phyloP scores from a whole-genome alignment of 2,329 filamentous ascomycete species.

The Cephalotrichum gorgonifer region DNA sequence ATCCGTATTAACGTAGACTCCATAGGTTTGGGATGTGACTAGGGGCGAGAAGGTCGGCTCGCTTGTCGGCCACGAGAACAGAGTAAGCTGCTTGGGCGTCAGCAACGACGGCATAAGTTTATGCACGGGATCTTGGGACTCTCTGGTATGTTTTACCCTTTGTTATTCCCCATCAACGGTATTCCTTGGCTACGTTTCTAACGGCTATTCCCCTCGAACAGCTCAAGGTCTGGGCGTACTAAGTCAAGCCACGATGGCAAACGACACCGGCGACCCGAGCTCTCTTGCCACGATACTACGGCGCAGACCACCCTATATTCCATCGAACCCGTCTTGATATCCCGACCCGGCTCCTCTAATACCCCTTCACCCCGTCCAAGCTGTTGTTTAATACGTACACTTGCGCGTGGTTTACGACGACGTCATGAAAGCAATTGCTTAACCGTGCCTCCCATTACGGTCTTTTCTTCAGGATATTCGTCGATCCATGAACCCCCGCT shows the following conservation, averaged over 20 bases:
- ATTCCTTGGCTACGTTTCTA: conserved; percentile 18
- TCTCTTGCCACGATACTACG: conserved; percentile 5
- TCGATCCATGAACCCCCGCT: not conserved
- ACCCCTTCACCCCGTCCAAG: conserved; percentile 5
- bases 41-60: conserved; percentile 96
- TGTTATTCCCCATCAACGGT: not conserved
- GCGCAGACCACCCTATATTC: conserved; percentile 4
- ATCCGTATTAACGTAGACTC: conserved; percentile 8
- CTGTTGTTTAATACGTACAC: conserved; percentile 4
- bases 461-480: not conserved
- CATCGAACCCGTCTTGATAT: conserved; percentile 8
- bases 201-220: conserved; percentile 23
- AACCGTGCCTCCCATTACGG: not conserved
- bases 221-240: conserved; percentile 86
- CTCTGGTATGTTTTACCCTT: conserved; percentile 61
- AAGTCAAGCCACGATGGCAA: conserved; percentile 20
- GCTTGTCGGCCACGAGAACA: conserved; percentile 94
- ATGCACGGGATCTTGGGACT: conserved; percentile 99
- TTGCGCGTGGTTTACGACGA: conserved; percentile 1
- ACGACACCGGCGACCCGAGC: not conserved
- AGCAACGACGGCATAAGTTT: conserved; percentile 99
- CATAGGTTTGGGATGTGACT: conserved; percentile 95
- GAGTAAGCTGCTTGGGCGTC: conserved; percentile 95
- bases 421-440: conserved; percentile 4
- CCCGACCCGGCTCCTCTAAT: conserved; percentile 6